Evolutionary conservation across 257 asterid genomes (phyloP).

Genomic region (Lavandula angustifolia): DNA sequence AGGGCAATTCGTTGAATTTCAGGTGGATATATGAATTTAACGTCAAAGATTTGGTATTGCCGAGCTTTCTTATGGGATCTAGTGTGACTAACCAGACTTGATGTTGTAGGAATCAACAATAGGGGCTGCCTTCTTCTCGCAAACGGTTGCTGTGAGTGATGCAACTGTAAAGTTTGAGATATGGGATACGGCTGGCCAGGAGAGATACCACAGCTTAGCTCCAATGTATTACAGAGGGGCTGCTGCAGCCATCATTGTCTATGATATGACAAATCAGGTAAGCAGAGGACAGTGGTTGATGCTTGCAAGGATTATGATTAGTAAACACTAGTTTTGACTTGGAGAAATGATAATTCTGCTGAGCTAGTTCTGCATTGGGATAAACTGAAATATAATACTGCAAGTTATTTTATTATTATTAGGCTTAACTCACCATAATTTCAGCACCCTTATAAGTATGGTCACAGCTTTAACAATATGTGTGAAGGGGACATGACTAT

Average conservation of each 20-base stretch:
- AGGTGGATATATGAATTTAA: conserved; percentile 47
- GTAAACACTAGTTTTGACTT: neutral
- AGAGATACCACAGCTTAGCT: conserved; percentile 89
- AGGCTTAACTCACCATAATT: neutral
- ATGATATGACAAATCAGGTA: conserved; percentile 76
- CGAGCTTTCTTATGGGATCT: conserved; percentile 11
- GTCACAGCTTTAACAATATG: no score
- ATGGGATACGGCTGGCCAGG: conserved; percentile 97
- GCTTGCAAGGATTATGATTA: neutral
- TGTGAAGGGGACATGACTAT: neutral
- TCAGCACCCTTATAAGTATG: no score
- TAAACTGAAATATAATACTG: no score
- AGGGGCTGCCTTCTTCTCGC: conserved; percentile 89
- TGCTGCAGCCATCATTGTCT: conserved; percentile 84
- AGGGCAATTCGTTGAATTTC: conserved; percentile 84
- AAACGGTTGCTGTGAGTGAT: conserved; percentile 77
- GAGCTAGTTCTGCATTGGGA: neutral
- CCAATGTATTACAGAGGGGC: conserved; percentile 95
- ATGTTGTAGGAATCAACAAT: conserved; percentile 75
- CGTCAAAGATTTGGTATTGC: neutral
- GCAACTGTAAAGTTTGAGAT: conserved; percentile 86
- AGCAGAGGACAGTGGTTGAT: conserved; percentile 18
- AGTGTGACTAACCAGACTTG: conserved; percentile 25
- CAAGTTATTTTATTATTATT: neutral
- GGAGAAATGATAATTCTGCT: neutral